Evolutionary conservation across 1,284 basidiomycete species (phyloP), one percentile per base, ranked within the genome.

Genomic region (Naganishia sp.): DNA sequence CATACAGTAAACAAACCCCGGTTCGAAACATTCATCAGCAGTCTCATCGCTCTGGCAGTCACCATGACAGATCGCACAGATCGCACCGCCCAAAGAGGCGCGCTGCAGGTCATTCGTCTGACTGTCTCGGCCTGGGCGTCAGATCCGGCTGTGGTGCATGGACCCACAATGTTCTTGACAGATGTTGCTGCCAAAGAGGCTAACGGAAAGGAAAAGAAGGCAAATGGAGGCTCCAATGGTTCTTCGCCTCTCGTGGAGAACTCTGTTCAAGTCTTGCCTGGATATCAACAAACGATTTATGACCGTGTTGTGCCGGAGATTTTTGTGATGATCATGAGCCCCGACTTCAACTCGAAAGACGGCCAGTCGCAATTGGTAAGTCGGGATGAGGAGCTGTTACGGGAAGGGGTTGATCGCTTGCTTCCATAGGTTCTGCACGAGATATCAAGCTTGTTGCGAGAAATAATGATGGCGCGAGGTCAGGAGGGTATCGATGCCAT

Each of bases 271-370:
- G 82, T 84, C 18, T 78, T 99, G 33, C 92, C 92, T 15, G 95
- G 95, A 0, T 99, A 98, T 75, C 93, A 97, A 72, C 84, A 86
- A 15, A 96, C 96, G 76, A 85, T 97, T 57, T 99, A 99, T 77
- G 90, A 95, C 71, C 86, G 88, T 10, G 81, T 97, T 49, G 82
- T 98, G 59, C 91, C 91, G 4, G 82, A 88, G 1, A 88, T 88
- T 42, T 97, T 99, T 77, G 84, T 87, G 25, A 87, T 97, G 5
- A 87, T 94, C 0, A 87, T 90, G 13, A 83, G 85, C 25, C 85
- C 89, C 0, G 84, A 87, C 49, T 94, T 98, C 75, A 95, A 95
- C 75, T 83, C 90, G 71, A 90, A 89, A 73, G 92, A 95, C 74
- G 92, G 91, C 6, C 91, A 94, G 72, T 86, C 88, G 74, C 83